Base-by-base conservation (phyloP, 495 filamentous ascomycete species). In the Aspergillus incahuasiensis region DNA sequence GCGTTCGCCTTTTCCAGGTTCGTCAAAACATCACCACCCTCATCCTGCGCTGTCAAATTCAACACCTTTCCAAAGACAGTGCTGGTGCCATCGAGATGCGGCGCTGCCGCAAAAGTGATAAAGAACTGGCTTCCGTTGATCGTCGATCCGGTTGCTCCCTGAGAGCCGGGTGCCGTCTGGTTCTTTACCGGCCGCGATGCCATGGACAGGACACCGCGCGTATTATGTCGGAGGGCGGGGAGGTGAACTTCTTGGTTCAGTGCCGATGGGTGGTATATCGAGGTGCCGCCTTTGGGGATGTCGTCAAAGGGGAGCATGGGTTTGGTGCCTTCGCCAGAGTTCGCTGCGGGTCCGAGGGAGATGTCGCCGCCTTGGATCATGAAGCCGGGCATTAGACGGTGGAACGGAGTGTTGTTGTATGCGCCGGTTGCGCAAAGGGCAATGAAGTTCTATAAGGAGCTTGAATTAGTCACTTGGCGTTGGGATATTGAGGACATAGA, bases 121-220 rank as follows among this genome's bases (percentile, higher is more conserved):
- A 96, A 98, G 68, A 97, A 98, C 74, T 98, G 94, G 58, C 87
- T 91, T 15, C 90, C 92, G 69, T 98, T 98, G 42, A 92, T 92
- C 8, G 80, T 80, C 2, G 88, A 78, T 0, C 84, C 84, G 11
- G 68, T 72, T 25, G 75, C 72, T 41, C 70, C 67, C 42, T 75
- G 75, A 20, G 70, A 72, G 1, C 75, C 75, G 1, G 73, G 74
- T 9, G 70, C 68, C 1, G 73, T 75, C 6, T 58, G 58, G 3
- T 88, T 86, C 62, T 89, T 90, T 7, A 76, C 73, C 2, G 75
- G 75, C 50, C 84, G 82, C 63, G 96, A 95, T n/a, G 94, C 94
- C 94, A 98, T 95, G 42, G 86, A 87, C 13, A 95, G 79, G 40
- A 96, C 82, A 18, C 94, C 94, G 25, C 94, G 84, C 54, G 85